Evolutionary conservation across 768 basidiomycete species (phyloP), one percentile per base, ranked within the genome.

Genomic region (Naganishia antarctica): DNA sequence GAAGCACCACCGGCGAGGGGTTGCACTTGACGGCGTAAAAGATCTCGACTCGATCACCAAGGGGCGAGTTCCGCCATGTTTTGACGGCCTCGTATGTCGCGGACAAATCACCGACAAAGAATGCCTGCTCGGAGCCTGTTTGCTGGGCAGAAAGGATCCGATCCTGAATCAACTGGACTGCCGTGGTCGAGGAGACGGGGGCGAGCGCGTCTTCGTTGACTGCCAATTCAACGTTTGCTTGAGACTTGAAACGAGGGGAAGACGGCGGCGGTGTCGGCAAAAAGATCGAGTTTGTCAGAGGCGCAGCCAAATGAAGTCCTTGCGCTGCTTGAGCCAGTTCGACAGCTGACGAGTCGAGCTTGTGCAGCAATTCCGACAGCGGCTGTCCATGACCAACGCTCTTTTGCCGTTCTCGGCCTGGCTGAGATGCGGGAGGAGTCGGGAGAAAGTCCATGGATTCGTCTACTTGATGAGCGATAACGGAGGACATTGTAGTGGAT

Each of bases 11-110:
- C 3, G 92, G 91, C 73, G 98, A 94, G 23, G 96, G 94, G 80
- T 99, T 99, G 80, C 91, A 96, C 80, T 99, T 99, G 73, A 98
- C 85, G 65, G 96, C 94, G 78, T 93, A 97, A 80, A 89, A 94
- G 12, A 92, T 91, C 69, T 91, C 86, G n/a, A 97, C 85, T 60
- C 88, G 84, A 3, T 90, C 87, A 21, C 78, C 78, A n/a, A 99
- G 70, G 4, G 76, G 83, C 68, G 82, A 83, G 18, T 80, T 75
- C 64, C 81, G 81, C 94, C 94, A 99, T 59, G 90, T 83, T 71
- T 85, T 81, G 71, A 91, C 88, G 74, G 94, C 91, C 60, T 80
- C 80, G 76, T 89, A 96, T 4, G 98, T 88, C 69, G 87, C 83
- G 70, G 87, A 84, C 45, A 99, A 85, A 78, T 99, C 96, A 12